Base-by-base conservation (phyloP, 2,329 filamentous ascomycete genomes). In the Colletotrichum cordylinicola region DNA sequence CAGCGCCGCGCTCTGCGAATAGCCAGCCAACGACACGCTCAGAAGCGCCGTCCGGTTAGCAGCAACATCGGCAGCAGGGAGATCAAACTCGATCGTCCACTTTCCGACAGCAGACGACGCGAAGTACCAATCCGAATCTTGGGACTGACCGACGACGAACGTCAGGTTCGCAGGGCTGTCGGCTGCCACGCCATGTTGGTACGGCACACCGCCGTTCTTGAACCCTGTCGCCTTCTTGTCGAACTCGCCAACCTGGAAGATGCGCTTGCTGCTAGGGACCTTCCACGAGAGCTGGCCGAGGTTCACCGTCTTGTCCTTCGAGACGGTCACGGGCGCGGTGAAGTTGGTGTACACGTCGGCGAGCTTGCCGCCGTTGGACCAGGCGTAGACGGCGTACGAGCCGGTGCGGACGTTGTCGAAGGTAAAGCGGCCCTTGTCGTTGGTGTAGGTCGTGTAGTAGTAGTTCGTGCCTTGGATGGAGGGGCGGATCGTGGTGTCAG, bases 161-260 rank as follows among this genome's bases (percentile, higher is more conserved):
- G 84, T 88, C 7, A 88, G 76, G 64, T 88, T 86, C 3, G 82
- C 83, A 0, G 87, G 86, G 37, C 85, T 87, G 3, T 83, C 78
- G 6, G 82, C 82, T 1, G 86, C 85, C 12, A 86, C 82, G 4
- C 78, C 87, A 67, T 88, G 87, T 62, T 85, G 80, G 60, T 77
- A 77, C 2, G 86, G 85, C 6, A 82, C 80, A 5, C 85, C 84
- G 13, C 84, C 85, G n/a, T 83, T 81, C 70, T 82, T 78, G 74
- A 88, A 89, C 1, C 86, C 86, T 3, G 83, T 78, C 2, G 84
- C 82, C 60, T 84, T 86, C 64, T 86, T 85, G 74, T 88, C 86
- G 27, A 88, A 84, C 16, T 82, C 83, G 24, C 87, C 87, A 56
- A 89, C 82, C 70, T 87, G 87, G 80, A 87, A 89, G 37, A 89